Conservation (phyloP, 768 basidiomycete species). For the Xerocomellus intermedius region DNA sequence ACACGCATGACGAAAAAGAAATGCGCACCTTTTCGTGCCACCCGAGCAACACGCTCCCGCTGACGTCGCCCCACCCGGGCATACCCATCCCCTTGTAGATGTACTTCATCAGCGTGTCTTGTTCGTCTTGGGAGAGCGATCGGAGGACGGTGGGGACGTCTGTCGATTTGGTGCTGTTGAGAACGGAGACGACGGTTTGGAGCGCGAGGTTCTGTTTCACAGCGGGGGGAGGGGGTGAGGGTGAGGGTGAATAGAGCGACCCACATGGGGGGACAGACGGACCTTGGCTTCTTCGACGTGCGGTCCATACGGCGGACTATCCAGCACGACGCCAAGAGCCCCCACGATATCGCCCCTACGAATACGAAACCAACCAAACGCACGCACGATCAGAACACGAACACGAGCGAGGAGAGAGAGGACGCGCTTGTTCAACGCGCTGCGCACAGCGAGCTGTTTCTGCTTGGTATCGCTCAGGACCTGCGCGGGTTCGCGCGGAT, state of each 20-base stretch:
- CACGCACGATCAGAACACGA: background rate
- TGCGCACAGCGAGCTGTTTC: slow-evolving; percentile 69
- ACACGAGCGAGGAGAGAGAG: background rate
- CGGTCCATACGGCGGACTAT: slow-evolving; percentile 85
- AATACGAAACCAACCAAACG: background rate
- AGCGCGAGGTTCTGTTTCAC: slow-evolving; percentile 66
- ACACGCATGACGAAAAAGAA: background rate
- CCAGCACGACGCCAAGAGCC: slow-evolving; percentile 68
- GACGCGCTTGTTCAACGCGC: slow-evolving; percentile 69
- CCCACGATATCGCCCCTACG: slow-evolving; percentile 73
- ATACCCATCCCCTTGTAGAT: slow-evolving; percentile 94
- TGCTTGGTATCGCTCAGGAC: slow-evolving; percentile 76
- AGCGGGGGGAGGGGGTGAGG: background rate
- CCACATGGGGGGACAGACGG: background rate
- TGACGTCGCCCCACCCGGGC: slow-evolving; percentile 58
- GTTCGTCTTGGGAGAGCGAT: slow-evolving; percentile 65
- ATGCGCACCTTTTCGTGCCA: slow-evolving; percentile 92
- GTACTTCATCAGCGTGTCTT: slow-evolving; percentile 96
- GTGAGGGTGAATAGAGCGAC: too few relatives aligned
- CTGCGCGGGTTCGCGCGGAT: slow-evolving; percentile 74
- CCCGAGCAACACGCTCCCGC: slow-evolving; percentile 61
- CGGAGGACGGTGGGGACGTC: slow-evolving; percentile 81
- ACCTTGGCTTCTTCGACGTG: slow-evolving; percentile 92
- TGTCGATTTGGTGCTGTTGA: slow-evolving; percentile 90
- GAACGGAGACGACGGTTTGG: slow-evolving; percentile 77